Conservation (phyloP, 441 rosid genomes). For the Arabidopsis hybrid region DNA sequence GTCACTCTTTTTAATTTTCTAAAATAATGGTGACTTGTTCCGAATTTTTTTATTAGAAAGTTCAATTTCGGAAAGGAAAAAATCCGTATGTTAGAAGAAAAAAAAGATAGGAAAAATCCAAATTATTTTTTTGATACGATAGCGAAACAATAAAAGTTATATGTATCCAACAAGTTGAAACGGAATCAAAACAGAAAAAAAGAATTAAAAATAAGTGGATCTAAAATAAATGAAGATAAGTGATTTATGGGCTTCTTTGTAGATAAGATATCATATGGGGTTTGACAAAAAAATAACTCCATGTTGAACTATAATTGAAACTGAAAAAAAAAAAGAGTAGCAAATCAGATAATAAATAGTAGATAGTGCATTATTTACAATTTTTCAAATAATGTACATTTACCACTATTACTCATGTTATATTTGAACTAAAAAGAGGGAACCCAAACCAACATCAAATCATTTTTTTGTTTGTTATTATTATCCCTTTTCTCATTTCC, state of each 20-base stretch:
- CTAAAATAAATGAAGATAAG: not conserved
- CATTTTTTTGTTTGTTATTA: too few relatives aligned
- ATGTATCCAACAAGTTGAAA: not conserved
- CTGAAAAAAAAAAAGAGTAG: too few relatives aligned
- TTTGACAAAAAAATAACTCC: not conserved
- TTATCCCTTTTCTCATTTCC: too few relatives aligned
- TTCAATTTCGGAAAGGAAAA: not conserved
- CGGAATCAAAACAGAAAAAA: not conserved
- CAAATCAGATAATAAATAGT: too few relatives aligned
- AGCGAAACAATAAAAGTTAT: constrained; percentile 8
- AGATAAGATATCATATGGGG: constrained; percentile 6
- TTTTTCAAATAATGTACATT: too few relatives aligned
- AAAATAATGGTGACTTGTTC: constrained; percentile 30
- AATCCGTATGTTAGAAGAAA: too few relatives aligned
- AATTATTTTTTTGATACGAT: not conserved
- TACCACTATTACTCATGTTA: too few relatives aligned
- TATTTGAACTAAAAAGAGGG: too few relatives aligned
- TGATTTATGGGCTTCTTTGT: constrained; percentile 1
- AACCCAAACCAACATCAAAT: too few relatives aligned
- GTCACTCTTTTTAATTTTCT: constrained; percentile 7
- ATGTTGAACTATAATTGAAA: too few relatives aligned
- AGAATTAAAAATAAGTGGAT: not conserved
- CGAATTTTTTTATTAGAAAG: constrained; percentile 8
- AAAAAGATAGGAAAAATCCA: constrained; percentile 14
- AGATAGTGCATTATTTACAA: too few relatives aligned